Conservation (phyloP, 345 rosid species). For the Boechera stricta region DNA sequence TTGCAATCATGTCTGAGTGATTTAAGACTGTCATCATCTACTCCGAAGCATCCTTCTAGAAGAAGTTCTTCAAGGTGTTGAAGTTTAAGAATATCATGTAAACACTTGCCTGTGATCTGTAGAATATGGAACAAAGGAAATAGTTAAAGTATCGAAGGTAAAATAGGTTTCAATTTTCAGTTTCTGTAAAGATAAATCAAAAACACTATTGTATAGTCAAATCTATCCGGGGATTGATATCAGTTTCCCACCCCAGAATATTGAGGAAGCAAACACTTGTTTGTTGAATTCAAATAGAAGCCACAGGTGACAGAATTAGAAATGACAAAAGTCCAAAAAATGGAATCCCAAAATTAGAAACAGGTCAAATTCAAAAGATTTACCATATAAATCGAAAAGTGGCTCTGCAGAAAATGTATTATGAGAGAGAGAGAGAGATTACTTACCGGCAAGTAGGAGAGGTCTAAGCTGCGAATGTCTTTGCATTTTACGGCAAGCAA, state of each 20-base stretch:
- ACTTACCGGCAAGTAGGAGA: conserved; percentile 54
- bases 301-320: neutral
- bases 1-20: conserved; percentile 49
- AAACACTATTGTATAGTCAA: too few relatives aligned
- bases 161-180: neutral
- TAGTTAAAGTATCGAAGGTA: neutral
- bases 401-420: too few relatives aligned
- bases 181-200: neutral
- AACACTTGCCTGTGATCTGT: conserved; percentile 58
- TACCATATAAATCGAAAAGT: neutral
- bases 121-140: neutral
- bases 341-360: neutral
- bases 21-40: conserved; percentile 55
- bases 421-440: neutral
- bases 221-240: too few relatives aligned
- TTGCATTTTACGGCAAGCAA: conserved; percentile 57
- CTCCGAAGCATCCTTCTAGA: conserved; percentile 59
- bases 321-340: neutral
- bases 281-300: neutral
- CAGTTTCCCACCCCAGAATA: too few relatives aligned
- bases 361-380: neutral
- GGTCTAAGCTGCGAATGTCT: conserved; percentile 51
- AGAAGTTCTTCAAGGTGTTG: conserved; percentile 55
- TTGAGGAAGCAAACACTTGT: too few relatives aligned
- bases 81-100: conserved; percentile 50